phyloP scores from a whole-genome alignment of 306 rosid species.

The Fragaria iinumae region DNA sequence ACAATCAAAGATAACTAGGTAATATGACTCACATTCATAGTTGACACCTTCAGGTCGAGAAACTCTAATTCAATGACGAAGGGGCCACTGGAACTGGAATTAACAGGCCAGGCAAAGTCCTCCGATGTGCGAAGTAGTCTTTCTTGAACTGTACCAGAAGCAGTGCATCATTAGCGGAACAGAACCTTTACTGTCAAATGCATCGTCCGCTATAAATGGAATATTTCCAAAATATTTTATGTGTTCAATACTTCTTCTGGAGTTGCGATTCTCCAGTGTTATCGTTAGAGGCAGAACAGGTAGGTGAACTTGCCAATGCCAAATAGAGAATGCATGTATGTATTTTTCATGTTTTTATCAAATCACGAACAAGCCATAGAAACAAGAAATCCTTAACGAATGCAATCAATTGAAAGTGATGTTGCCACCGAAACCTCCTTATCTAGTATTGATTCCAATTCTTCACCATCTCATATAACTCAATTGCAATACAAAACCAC shows the following conservation, averaged over 20 bases:
- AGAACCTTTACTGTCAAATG: not conserved
- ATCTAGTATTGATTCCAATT: not conserved
- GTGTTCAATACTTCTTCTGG: not conserved
- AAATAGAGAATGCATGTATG: not conserved
- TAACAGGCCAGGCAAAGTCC: slow-evolving; percentile 78
- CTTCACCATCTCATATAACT: too few species aligned
- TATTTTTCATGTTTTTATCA: not conserved
- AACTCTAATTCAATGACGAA: slow-evolving; percentile 81
- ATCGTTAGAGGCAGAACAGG: not conserved
- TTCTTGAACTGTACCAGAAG: slow-evolving; percentile 54
- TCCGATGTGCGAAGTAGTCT: slow-evolving; percentile 62
- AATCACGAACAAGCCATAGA: not conserved
- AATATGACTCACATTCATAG: slow-evolving; percentile 57
- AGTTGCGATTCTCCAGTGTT: not conserved
- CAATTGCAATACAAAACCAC: too few species aligned
- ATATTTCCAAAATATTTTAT: not conserved
- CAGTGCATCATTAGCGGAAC: slow-evolving; percentile 18
- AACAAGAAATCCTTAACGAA: not conserved
- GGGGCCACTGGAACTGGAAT: slow-evolving; percentile 60
- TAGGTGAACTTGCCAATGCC: not conserved
- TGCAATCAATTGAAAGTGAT: not conserved
- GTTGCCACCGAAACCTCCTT: not conserved
- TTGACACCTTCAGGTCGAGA: slow-evolving; percentile 70
- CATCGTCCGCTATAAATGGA: not conserved
- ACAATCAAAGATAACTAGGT: not conserved